Evolutionary conservation across 2,329 filamentous ascomycete species (phyloP).

Genomic region (Alternaria brassicicola): DNA sequence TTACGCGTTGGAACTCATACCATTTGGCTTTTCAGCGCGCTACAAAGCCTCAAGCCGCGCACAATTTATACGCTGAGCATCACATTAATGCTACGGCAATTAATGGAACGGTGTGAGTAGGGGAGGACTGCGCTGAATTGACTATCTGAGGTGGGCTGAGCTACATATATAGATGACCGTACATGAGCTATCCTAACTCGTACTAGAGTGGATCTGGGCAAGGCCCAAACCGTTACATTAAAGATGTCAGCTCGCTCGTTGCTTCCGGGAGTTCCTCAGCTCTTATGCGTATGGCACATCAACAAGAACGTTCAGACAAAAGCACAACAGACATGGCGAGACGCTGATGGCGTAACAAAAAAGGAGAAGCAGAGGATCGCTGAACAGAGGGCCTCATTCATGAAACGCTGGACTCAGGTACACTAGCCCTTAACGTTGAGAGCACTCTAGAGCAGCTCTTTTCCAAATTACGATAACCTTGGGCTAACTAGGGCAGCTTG

Average conservation of each 20-base stretch:
- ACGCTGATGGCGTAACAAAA: constrained; percentile 15
- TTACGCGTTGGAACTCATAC: no score
- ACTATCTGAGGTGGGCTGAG: no score
- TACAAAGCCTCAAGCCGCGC: no score
- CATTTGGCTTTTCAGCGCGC: no score
- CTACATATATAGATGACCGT: no score
- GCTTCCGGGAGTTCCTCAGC: constrained; percentile 15
- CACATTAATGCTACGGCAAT: no score
- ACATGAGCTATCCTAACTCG: no score
- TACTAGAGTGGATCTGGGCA: no score
- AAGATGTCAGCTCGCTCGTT: constrained; percentile 13
- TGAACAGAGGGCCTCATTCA: constrained; percentile 11
- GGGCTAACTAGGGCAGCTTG: constrained; percentile 12
- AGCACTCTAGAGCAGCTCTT: not conserved
- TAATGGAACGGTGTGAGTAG: no score
- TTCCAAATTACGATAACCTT: not conserved
- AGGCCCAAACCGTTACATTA: no score
- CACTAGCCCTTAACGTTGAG: not conserved
- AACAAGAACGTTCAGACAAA: constrained; percentile 23
- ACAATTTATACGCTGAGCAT: no score
- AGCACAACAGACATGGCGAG: constrained; percentile 15
- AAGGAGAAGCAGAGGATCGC: constrained; percentile 16
- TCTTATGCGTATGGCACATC: constrained; percentile 16
- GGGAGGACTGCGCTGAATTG: no score
- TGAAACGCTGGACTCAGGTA: constrained; percentile 20